These are phyloP conservation scores for Raphanus raphanistrum DNA, from an alignment of 345 rosid species.

Conservation along the genomic window DNA sequence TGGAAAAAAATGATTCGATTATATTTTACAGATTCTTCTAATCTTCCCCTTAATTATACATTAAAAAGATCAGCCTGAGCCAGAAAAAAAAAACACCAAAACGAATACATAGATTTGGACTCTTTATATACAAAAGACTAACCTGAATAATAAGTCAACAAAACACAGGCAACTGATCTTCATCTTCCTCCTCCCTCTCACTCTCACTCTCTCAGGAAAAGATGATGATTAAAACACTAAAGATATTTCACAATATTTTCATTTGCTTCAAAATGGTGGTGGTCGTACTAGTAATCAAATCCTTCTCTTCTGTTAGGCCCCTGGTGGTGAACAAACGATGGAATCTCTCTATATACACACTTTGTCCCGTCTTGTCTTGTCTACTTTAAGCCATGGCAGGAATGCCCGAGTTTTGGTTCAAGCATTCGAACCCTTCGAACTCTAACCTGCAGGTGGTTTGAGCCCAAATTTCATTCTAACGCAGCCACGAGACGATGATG, in stretches of 20 bases:
- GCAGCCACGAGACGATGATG: conserved; percentile 68
- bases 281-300: conserved; percentile 21
- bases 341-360: conserved; percentile 64
- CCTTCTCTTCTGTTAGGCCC: conserved; percentile 28
- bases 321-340: conserved; percentile 20
- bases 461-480: conserved; percentile 73
- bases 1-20: not conserved
- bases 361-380: conserved; percentile 6
- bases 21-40: not conserved
- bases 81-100: not conserved
- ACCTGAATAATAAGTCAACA: not conserved
- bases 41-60: not conserved
- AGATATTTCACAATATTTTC: not conserved
- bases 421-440: conserved; percentile 99
- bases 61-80: not conserved
- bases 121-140: not conserved
- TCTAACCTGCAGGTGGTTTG: conserved; percentile 87
- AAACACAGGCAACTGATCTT: not conserved
- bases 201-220: conserved; percentile 18
- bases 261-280: conserved; percentile 40
- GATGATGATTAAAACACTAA: conserved; percentile 5
- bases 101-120: not conserved
- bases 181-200: not conserved
- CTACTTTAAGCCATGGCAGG: conserved; percentile 87
- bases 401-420: conserved; percentile 90